Percentiles rank a stretch among this genome's conserved stretches.
phyloP scores from a whole-genome alignment of 371 early-diverging fungal genomes.

The Mycotypha africana region DNA sequence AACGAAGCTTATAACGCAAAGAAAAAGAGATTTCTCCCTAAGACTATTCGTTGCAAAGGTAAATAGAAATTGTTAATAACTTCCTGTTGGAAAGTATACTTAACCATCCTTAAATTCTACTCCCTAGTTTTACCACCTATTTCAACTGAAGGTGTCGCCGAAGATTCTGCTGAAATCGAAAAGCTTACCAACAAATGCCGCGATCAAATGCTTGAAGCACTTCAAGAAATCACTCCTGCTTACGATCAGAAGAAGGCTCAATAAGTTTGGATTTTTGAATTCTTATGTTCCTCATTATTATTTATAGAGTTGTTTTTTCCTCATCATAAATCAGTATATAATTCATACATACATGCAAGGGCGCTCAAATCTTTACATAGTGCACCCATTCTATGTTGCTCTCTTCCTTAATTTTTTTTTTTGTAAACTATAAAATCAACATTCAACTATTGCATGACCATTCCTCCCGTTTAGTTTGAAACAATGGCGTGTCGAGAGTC shows the following conservation, averaged over 20 bases:
- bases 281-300: too few species aligned
- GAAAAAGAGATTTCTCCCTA: slow-evolving; percentile 56
- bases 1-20: slow-evolving; percentile 65
- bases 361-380: too few species aligned
- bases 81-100: background rate
- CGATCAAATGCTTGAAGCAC: slow-evolving; percentile 65
- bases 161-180: slow-evolving; percentile 68
- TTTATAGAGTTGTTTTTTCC: too few species aligned
- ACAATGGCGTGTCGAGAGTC: too few species aligned
- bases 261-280: background rate
- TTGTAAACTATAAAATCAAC: too few species aligned
- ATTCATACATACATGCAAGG: background rate
- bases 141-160: slow-evolving; percentile 51
- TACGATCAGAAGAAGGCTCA: slow-evolving; percentile 20
- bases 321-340: background rate
- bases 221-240: slow-evolving; percentile 58
- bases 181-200: slow-evolving; percentile 60
- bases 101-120: background rate
- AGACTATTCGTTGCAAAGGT: slow-evolving; percentile 72
- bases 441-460: too few species aligned
- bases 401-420: background rate
- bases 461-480: too few species aligned
- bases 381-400: too few species aligned
- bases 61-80: background rate
- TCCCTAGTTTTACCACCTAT: slow-evolving; percentile 71